Conservation (phyloP, 2,329 filamentous ascomycete genomes). For the Phyllosticta citribraziliensis region DNA sequence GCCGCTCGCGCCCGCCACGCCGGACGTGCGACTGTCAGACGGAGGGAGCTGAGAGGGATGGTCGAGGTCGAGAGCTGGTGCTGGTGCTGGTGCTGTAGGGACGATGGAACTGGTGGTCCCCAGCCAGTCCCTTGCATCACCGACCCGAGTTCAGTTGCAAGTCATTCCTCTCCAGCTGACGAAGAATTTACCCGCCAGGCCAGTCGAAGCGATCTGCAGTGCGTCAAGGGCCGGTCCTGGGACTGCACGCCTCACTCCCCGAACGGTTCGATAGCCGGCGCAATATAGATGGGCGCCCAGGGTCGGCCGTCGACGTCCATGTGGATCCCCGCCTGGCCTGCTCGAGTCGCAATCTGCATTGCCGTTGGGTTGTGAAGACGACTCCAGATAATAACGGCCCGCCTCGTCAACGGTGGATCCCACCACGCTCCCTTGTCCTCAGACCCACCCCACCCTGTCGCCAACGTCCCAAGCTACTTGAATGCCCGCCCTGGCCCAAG, state of each 20-base stretch:
- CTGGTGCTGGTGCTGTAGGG: too few relatives aligned
- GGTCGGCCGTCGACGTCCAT: slow-evolving; percentile 11
- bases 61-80: not conserved
- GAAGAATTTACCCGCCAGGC: slow-evolving; percentile 17
- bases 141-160: too few relatives aligned
- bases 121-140: too few relatives aligned
- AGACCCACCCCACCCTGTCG: slow-evolving; percentile 29
- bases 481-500: slow-evolving; percentile 18
- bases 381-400: slow-evolving; percentile 15
- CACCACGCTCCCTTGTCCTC: not conserved
- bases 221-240: slow-evolving; percentile 31
- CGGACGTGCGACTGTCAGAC: not conserved
- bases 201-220: slow-evolving; percentile 27
- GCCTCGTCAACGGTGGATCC: slow-evolving; percentile 14
- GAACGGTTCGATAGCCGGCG: slow-evolving; percentile 29
- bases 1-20: not conserved
- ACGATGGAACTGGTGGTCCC: too few relatives aligned
- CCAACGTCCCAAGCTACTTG: slow-evolving; percentile 26
- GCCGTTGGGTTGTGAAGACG: slow-evolving; percentile 32
- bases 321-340: slow-evolving; percentile 11
- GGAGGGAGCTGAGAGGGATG: not conserved
- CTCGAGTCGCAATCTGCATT: slow-evolving; percentile 25
- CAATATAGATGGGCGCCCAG: slow-evolving; percentile 27
- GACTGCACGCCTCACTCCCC: slow-evolving; percentile 21
- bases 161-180: slow-evolving; percentile 10